Evolutionary conservation across 2,329 filamentous ascomycete species (phyloP).

Genomic region (Penicillium crustosum): DNA sequence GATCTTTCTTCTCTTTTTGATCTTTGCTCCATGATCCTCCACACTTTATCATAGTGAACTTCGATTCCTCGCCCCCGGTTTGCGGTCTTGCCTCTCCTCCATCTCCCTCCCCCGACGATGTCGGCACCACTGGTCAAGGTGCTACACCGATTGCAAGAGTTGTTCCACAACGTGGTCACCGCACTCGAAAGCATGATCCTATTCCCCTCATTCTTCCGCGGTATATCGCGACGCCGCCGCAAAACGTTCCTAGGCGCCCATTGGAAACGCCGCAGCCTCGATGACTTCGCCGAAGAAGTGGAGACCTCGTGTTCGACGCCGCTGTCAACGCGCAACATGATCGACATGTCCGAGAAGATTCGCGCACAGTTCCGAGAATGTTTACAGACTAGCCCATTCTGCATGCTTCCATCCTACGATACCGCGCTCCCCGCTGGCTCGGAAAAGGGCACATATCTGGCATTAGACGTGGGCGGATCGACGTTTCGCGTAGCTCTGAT

Average conservation of each 20-base stretch:
- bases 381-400: conserved; percentile 57
- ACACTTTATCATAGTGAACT: not conserved
- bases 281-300: conserved; percentile 42
- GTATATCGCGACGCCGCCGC: conserved; percentile 33
- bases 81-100: not conserved
- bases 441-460: conserved; percentile 61
- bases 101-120: conserved; percentile 30
- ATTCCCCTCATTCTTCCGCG: conserved; percentile 42
- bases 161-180: conserved; percentile 42
- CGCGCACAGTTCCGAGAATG: conserved; percentile 55
- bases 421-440: conserved; percentile 60
- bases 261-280: conserved; percentile 39
- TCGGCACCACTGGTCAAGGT: conserved; percentile 39
- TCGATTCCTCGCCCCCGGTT: conserved; percentile 5
- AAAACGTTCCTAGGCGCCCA: conserved; percentile 36
- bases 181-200: conserved; percentile 44
- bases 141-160: conserved; percentile 42
- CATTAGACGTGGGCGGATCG: conserved; percentile 66
- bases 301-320: conserved; percentile 40
- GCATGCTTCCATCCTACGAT: conserved; percentile 67
- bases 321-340: conserved; percentile 38
- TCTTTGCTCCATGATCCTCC: conserved; percentile 16
- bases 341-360: conserved; percentile 47
- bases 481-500: conserved; percentile 64
- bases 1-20: conserved; percentile 17